These are phyloP conservation scores for Neonectria neomacrospora DNA, from an alignment of 2,329 filamentous ascomycete genomes.

Conservation along the genomic window DNA sequence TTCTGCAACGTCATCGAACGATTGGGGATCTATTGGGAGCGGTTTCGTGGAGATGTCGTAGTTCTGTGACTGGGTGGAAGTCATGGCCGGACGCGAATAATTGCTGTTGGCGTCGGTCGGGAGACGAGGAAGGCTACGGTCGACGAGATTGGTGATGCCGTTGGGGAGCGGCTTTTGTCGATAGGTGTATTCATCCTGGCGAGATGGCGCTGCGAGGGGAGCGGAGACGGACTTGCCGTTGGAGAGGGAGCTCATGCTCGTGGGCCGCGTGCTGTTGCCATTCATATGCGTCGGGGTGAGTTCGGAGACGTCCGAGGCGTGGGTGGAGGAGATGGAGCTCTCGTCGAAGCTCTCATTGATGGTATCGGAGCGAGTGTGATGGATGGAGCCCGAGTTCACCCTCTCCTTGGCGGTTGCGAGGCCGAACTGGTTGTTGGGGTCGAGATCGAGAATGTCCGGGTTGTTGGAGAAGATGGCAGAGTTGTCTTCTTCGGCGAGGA, in stretches of 20 bases:
- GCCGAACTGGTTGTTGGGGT: conserved; percentile 53
- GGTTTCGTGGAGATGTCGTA: conserved; percentile 37
- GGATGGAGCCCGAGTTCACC: conserved; percentile 51
- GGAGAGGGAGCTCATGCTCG: conserved; percentile 69
- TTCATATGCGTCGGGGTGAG: conserved; percentile 55
- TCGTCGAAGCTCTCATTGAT: conserved; percentile 66
- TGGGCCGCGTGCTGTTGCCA: conserved; percentile 56
- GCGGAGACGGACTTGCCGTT: conserved; percentile 62
- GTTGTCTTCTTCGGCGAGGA: conserved; percentile 60
- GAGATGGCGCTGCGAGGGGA: conserved; percentile 42
- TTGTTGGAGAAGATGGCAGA: conserved; percentile 55
- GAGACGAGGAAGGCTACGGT: conserved; percentile 45
- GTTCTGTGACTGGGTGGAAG: conserved; percentile 28
- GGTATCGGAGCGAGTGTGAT: conserved; percentile 57
- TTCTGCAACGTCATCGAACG: conserved; percentile 27
- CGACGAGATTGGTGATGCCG: conserved; percentile 43
- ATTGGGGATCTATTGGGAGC: conserved; percentile 36
- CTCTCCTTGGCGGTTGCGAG: conserved; percentile 49
- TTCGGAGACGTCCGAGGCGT: conserved; percentile 64
- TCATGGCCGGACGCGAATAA: conserved; percentile 14
- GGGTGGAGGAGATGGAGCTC: conserved; percentile 63
- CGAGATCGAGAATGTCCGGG: conserved; percentile 57
- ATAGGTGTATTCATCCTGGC: conserved; percentile 40
- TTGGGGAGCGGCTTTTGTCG: conserved; percentile 43
- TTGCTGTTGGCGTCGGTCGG: conserved; percentile 37